Evolutionary conservation across 2,329 filamentous ascomycete genomes (phyloP).

Genomic region (Claviceps spartinae): DNA sequence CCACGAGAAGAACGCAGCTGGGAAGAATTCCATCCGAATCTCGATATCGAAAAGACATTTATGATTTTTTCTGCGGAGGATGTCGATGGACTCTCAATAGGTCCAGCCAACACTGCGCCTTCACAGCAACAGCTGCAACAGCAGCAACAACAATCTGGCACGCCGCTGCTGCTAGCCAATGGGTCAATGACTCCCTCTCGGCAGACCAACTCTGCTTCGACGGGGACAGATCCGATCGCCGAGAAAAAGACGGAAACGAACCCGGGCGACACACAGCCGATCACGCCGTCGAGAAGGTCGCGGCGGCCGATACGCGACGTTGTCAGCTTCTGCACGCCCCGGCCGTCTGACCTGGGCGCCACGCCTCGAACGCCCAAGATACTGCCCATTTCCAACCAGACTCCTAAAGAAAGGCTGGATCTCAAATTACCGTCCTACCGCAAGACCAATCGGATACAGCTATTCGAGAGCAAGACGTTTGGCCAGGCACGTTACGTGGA

Average conservation of each 20-base stretch:
- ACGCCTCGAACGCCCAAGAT: conserved; percentile 49
- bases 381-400: conserved; percentile 65
- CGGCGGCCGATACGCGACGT: conserved; percentile 37
- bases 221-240: conserved; percentile 29
- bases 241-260: conserved; percentile 20
- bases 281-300: conserved; percentile 22
- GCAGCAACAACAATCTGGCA: conserved; percentile 23
- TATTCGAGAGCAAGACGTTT: conserved; percentile 73
- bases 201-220: conserved; percentile 28
- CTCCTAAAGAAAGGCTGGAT: conserved; percentile 66
- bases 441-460: conserved; percentile 62
- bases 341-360: conserved; percentile 27
- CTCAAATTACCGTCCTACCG: conserved; percentile 64
- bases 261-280: conserved; percentile 16
- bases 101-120: background rate
- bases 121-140: conserved; percentile 3
- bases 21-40: conserved; percentile 93
- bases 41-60: conserved; percentile 75
- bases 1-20: conserved; percentile 91
- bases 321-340: conserved; percentile 38
- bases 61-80: conserved; percentile 70
- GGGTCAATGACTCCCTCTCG: conserved; percentile 33
- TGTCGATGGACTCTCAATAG: conserved; percentile 56
- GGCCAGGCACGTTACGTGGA: conserved; percentile 87
- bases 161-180: conserved; percentile 19